These are phyloP conservation scores for Spiromastix sp. DNA, from an alignment of 2,329 filamentous ascomycete genomes.

Conservation along the genomic window DNA sequence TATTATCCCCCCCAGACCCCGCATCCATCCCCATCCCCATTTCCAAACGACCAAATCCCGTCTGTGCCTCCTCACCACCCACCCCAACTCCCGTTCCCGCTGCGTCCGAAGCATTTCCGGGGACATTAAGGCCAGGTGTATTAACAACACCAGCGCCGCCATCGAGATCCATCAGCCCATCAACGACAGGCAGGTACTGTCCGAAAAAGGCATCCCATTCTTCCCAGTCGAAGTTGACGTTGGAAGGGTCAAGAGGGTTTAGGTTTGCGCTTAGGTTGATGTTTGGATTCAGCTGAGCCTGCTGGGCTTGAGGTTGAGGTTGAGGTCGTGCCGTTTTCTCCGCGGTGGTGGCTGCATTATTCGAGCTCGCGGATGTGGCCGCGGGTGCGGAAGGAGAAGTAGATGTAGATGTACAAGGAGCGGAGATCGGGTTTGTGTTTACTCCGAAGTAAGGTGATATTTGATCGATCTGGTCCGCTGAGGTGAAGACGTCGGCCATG, in stretches of 20 bases:
- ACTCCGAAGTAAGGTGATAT: too few relatives aligned
- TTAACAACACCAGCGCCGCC: constrained; percentile 4
- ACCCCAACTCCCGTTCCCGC: neutral
- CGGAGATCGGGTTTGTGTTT: constrained; percentile 1
- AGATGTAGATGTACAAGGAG: too few relatives aligned
- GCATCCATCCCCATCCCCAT: constrained; percentile 3
- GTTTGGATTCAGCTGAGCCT: constrained; percentile 17
- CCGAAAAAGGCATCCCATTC: constrained; percentile 40
- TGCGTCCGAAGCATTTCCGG: neutral
- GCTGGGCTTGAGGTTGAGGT: constrained; percentile 4
- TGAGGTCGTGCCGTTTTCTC: constrained; percentile 1
- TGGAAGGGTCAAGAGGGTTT: constrained; percentile 28
- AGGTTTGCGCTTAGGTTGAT: constrained; percentile 19
- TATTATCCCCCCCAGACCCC: constrained; percentile 11
- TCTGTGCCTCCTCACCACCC: neutral
- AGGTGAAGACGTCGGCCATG: too few relatives aligned
- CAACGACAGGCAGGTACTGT: constrained; percentile 33
- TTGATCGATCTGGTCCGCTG: too few relatives aligned
- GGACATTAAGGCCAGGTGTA: neutral
- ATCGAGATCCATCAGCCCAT: constrained; percentile 34
- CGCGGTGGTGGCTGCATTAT: constrained; percentile 10
- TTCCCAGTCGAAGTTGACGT: constrained; percentile 39
- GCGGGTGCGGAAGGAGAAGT: constrained; percentile 11
- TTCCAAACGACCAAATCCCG: constrained; percentile 2
- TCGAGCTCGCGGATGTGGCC: too few relatives aligned